Conservation (phyloP, 345 rosid species). For the Citrus mangshanensis region DNA sequence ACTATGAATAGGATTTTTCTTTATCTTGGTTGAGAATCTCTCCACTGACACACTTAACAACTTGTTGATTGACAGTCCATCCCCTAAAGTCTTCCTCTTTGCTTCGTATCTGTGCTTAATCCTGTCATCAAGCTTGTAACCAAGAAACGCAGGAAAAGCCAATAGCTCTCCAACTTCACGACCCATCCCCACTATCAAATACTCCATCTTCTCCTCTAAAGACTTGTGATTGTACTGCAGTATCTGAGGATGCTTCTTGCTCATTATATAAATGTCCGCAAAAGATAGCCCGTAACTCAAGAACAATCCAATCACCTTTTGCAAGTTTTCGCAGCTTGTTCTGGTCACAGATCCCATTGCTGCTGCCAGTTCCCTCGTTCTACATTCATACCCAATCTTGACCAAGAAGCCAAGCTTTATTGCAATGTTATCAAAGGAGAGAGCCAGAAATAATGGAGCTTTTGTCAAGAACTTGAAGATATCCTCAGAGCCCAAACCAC, state of each 20-base stretch:
- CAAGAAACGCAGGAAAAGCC: slow-evolving; percentile 77
- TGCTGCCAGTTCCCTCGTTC: slow-evolving; percentile 55
- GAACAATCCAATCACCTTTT: slow-evolving; percentile 64
- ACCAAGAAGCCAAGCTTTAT: slow-evolving; percentile 63
- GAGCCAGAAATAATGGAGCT: slow-evolving; percentile 65
- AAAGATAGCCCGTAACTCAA: slow-evolving; percentile 53
- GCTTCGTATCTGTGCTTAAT: slow-evolving; percentile 71
- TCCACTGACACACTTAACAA: slow-evolving; percentile 56
- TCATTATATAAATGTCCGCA: slow-evolving; percentile 58
- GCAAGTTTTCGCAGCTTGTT: slow-evolving; percentile 74
- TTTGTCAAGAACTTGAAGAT: slow-evolving; percentile 68
- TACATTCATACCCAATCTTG: slow-evolving; percentile 59
- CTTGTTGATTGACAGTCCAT: slow-evolving; percentile 68
- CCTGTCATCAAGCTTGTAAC: slow-evolving; percentile 77
- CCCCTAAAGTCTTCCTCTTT: slow-evolving; percentile 50
- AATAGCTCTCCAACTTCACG: slow-evolving; percentile 70
- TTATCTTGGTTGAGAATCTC: slow-evolving; percentile 37
- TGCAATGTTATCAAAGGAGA: slow-evolving; percentile 54
- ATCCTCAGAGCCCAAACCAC: slow-evolving; percentile 54
- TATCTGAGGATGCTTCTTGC: slow-evolving; percentile 80
- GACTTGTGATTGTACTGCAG: slow-evolving; percentile 58
- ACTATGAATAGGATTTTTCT: slow-evolving; percentile 29
- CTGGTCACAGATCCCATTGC: slow-evolving; percentile 78
- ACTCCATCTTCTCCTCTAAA: slow-evolving; percentile 68
- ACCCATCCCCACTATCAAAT: slow-evolving; percentile 68